Percentiles rank a stretch among this genome's conserved stretches.
phyloP scores from a whole-genome alignment of 208 protist genomes.

The Phytomonas francai region DNA sequence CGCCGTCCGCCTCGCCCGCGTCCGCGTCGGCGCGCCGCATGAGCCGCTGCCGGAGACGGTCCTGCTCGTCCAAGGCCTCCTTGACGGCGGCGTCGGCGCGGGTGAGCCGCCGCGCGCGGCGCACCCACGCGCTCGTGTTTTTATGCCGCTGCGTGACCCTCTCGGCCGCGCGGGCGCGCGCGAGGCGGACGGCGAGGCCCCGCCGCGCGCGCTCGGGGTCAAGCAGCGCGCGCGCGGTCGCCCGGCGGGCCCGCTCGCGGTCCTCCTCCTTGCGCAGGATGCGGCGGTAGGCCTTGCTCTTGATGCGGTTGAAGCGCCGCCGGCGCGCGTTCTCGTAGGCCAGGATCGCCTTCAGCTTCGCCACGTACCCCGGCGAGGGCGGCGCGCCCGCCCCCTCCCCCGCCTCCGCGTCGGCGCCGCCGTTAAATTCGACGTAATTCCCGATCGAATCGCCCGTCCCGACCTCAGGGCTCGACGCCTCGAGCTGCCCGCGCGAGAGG shows the following conservation, averaged over 20 bases:
- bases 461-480: conserved; percentile 3
- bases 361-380: conserved; percentile 59
- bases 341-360: conserved; percentile 88
- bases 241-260: conserved; percentile 62
- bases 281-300: conserved; percentile 90
- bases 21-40: conserved; percentile 89
- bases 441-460: conserved; percentile 25
- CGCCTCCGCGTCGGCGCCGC: conserved; percentile 6
- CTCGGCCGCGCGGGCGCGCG: conserved; percentile 81
- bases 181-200: conserved; percentile 58
- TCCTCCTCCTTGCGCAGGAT: conserved; percentile 91
- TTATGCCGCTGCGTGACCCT: conserved; percentile 89
- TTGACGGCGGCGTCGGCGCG: conserved; percentile 69
- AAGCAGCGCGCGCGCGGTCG: conserved; percentile 81
- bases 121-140: conserved; percentile 89
- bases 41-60: conserved; percentile 70
- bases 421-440: conserved; percentile 32
- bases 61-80: conserved; percentile 86
- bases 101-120: conserved; percentile 82
- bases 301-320: conserved; percentile 87
- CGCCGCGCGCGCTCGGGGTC: conserved; percentile 80
- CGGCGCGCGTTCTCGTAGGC: conserved; percentile 80
- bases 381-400: conserved; percentile 2
- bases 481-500: conserved; percentile 25
- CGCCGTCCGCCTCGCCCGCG: conserved; percentile 59